A percentile compares a stretch with the other conserved stretches of the same genome.
These are phyloP conservation scores for Metarhizium humberi DNA, from an alignment of 2,329 filamentous ascomycete species.

Conservation along the genomic window DNA sequence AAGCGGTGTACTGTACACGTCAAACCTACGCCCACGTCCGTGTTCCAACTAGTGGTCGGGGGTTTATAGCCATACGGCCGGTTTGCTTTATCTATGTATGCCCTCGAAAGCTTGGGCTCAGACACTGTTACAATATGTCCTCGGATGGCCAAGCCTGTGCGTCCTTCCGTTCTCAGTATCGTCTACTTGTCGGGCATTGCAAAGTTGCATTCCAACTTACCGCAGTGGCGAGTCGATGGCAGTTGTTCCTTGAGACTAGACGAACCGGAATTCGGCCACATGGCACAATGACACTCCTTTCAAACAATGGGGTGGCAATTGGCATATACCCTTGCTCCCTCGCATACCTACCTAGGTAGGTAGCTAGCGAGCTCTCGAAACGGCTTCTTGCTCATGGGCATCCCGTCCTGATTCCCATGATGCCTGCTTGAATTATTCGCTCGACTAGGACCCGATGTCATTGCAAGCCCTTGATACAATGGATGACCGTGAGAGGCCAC, in stretches of 20 bases:
- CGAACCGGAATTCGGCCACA: neutral
- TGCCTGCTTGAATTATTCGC: too few species aligned
- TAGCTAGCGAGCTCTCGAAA: neutral
- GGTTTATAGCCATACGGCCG: neutral
- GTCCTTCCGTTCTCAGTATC: neutral
- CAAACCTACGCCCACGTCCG: neutral
- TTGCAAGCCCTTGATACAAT: too few species aligned
- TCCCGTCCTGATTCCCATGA: too few species aligned
- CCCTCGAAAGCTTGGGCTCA: neutral
- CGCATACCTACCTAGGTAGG: neutral
- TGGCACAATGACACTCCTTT: neutral
- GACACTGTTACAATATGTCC: neutral
- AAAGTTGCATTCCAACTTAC: neutral
- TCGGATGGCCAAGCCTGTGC: neutral
- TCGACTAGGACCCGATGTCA: too few species aligned
- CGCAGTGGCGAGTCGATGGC: neutral
- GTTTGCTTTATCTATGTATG: too few species aligned
- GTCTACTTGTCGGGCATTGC: neutral
- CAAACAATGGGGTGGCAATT: too few species aligned
- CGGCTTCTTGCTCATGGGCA: too few species aligned
- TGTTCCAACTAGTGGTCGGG: neutral
- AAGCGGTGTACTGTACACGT: neutral
- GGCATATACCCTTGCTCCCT: neutral
- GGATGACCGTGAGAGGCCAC: too few species aligned
- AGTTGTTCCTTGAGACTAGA: neutral